These are phyloP conservation scores for Aspergillus avenaceus DNA, from an alignment of 495 filamentous ascomycete genomes.

Conservation along the genomic window DNA sequence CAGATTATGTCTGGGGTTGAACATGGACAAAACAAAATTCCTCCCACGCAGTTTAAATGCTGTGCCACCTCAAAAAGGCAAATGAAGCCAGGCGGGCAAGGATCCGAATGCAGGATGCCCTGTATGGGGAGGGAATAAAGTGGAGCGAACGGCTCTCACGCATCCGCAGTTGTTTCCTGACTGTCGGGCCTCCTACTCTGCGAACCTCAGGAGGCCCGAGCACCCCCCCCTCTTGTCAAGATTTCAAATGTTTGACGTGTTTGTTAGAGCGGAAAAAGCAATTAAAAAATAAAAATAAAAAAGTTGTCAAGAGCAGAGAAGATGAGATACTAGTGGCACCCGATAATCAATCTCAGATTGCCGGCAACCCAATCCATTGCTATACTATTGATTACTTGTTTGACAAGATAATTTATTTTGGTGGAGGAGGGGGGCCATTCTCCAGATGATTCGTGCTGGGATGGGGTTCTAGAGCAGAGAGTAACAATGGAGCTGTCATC, in stretches of 20 bases:
- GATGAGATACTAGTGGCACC: background rate
- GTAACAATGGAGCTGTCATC: background rate
- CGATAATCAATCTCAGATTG: background rate
- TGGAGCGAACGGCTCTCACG: conserved; percentile 41
- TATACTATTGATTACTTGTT: background rate
- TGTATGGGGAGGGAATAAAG: conserved; percentile 12
- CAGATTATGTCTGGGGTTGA: background rate
- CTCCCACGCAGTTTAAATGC: conserved; percentile 5
- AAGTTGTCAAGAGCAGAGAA: background rate
- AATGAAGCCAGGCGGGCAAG: conserved; percentile 1
- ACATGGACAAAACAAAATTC: background rate
- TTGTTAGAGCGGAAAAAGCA: background rate
- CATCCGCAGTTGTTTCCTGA: conserved; percentile 38
- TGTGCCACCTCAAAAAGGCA: conserved; percentile 7
- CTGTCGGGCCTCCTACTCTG: conserved; percentile 33
- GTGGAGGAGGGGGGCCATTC: too few relatives aligned
- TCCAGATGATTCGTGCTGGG: background rate
- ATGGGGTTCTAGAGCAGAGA: background rate
- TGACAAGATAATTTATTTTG: background rate
- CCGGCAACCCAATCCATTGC: background rate
- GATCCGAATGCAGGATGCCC: conserved; percentile 14
- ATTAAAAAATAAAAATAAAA: conserved; percentile 1
- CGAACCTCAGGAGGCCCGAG: conserved; percentile 26
- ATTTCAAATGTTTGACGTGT: conserved; percentile 7
- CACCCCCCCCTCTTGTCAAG: too few relatives aligned